These are phyloP conservation scores for Wickerhamomyces rabaulensis DNA, from an alignment of 805 yeast genomes.

Conservation along the genomic window DNA sequence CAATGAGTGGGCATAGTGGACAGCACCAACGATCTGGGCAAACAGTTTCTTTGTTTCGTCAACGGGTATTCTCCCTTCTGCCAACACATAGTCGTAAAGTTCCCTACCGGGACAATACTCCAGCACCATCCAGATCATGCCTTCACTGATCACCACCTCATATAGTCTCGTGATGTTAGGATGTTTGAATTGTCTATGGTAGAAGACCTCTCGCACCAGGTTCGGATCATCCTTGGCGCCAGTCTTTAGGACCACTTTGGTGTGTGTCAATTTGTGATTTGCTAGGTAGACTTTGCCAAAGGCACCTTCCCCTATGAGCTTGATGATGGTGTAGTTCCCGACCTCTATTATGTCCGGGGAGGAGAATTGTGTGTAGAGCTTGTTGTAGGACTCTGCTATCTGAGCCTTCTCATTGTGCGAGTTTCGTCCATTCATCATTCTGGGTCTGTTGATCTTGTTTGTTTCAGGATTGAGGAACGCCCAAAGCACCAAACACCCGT, in stretches of 20 bases:
- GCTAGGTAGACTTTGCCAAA: conserved; percentile 92
- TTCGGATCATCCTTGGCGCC: conserved; percentile 77
- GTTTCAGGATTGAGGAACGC: neutral
- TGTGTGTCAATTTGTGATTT: conserved; percentile 63
- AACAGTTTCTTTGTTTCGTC: conserved; percentile 50
- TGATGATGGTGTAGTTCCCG: conserved; percentile 72
- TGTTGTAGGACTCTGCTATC: conserved; percentile 61
- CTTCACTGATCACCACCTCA: conserved; percentile 80
- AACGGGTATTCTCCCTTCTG: conserved; percentile 42
- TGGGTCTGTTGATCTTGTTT: neutral
- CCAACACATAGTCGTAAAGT: conserved; percentile 60
- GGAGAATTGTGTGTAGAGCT: conserved; percentile 44
- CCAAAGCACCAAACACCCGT: too few species aligned
- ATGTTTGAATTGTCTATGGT: conserved; percentile 78
- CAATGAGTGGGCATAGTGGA: conserved; percentile 66
- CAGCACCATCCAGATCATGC: conserved; percentile 76
- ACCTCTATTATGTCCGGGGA: conserved; percentile 52
- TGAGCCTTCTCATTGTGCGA: conserved; percentile 24
- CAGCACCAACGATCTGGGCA: conserved; percentile 56
- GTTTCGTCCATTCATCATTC: conserved; percentile 5
- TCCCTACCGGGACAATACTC: conserved; percentile 88
- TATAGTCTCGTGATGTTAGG: conserved; percentile 80
- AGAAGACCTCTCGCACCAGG: conserved; percentile 84
- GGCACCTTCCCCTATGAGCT: conserved; percentile 85
- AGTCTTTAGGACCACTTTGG: conserved; percentile 81